Evolutionary conservation across 768 basidiomycete genomes (phyloP), one percentile per base, ranked within the genome.

Genomic region (Kockovaella imperatae): DNA sequence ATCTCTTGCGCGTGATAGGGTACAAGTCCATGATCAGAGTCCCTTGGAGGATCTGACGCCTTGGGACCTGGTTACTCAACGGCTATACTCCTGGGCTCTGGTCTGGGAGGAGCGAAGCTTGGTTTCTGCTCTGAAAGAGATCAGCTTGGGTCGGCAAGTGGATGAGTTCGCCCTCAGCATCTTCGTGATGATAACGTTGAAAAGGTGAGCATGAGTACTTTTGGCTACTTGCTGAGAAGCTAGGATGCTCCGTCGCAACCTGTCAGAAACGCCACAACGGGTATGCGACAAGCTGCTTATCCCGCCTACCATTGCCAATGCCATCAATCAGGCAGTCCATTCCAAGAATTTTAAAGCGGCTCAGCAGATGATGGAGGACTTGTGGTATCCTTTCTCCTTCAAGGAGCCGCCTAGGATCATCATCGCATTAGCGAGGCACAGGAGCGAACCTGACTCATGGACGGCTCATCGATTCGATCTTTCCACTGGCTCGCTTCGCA

Each of bases 401-500:
- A 49, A 62, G n/a, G 56, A 61, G 3, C 60, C 67, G 18, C 71
- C 71, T 2, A 45, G 71, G 24, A 60, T 70, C 17, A 69, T 72
- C 48, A 51, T 72, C 14, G 60, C 69, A 1, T 49, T 72, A 7
- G 53, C 66, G 0, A 58, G 59, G 32, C 62, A 70, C 28, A 64
- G 68, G 1, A 63, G 68, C 28, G 69, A 70, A 53, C 18, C 43
- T 23, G 60, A 72, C 40, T 56, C 62, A 30, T 72, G 69, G 69
- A 57, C 69, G 15, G 66, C 69, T 10, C 71, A 69, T 43, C 67
- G 70, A 30, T 72, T 64, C 44, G 71, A 72, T 42, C 54, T 70
- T 11, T 32, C 57, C 10, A 59, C 53, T 1, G 58, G 60, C 5
- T 48, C 58, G 39, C 34, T 70, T 44, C 59, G 60, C 18, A 62